Base-by-base conservation (phyloP, 768 basidiomycete species). In the Russula lepida region DNA sequence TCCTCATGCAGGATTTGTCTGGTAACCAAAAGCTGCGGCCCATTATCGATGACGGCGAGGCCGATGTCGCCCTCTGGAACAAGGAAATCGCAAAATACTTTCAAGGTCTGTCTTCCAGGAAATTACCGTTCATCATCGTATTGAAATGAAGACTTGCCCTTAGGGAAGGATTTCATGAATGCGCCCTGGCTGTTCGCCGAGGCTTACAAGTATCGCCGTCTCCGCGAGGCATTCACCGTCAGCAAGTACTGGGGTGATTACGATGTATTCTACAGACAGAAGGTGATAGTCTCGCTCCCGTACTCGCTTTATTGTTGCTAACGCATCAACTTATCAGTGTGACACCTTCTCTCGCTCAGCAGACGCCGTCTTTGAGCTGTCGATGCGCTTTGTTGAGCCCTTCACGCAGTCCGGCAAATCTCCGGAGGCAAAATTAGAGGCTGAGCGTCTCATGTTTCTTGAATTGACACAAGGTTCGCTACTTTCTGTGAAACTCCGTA, bases 101-200 rank as follows among this genome's bases (percentile, higher is more conserved):
- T 75, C 86, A 92, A 75, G 91, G 90, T 84, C 68, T 69, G 72
- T 72, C 58, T 32, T 21, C 30, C 6, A 35, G 28, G 7, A 12
- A 19, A 27, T 23, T 11, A 33, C 50, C 46, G 21, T 27, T 1
- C 28, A 39, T 6, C 30, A 21, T 6, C 30, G 17, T 27, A 19
- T 52, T 28, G 25, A 19, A 46, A 39, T 41, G 7, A 15, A 11
- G 30, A 32, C 39, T 64, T 49, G 32, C 6, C 21, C 53, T 35
- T 63, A 85, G 89, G 88, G 32, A 91, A 89, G 73, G 86, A 90
- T 68, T 94, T 92, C 69, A 95, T 95, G 92, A 93, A 89, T 71
- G 92, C 94, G 0, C 93, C 93, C 6, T 95, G 93, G 94, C 76
- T 97, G 19, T 97, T 98, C 68, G 95, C 94, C 23, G 94, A 95